Evolutionary conservation across 2,329 filamentous ascomycete species (phyloP).

Genomic region (Phaeoacremonium minimum): DNA sequence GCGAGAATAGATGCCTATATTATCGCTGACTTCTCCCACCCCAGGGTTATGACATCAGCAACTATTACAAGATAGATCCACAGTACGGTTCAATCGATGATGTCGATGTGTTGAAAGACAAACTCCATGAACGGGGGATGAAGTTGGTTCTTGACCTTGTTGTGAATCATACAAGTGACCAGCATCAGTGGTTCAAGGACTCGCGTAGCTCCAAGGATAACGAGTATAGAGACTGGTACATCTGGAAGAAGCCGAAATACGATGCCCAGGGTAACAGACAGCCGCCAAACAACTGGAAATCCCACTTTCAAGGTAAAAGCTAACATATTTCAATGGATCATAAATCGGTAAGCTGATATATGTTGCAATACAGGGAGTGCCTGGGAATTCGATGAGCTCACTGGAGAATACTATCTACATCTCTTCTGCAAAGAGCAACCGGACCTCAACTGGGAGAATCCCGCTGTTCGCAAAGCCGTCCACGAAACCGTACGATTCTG

Average conservation of each 20-base stretch:
- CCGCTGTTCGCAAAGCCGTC: conserved; percentile 58
- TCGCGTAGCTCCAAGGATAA: conserved; percentile 48
- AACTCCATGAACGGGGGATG: conserved; percentile 58
- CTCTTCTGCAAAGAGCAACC: conserved; percentile 69
- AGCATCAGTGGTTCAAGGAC: conserved; percentile 56
- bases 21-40: too few species aligned
- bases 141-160: conserved; percentile 70
- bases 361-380: conserved; percentile 33
- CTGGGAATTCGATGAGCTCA: conserved; percentile 45
- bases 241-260: conserved; percentile 58
- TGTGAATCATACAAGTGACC: conserved; percentile 63
- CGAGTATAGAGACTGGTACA: conserved; percentile 57
- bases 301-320: conserved; percentile 22
- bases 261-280: conserved; percentile 51
- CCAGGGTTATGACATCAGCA: conserved; percentile 65
- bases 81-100: conserved; percentile 65
- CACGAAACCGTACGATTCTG: conserved; percentile 70
- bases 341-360: too few species aligned
- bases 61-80: conserved; percentile 63
- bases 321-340: too few species aligned
- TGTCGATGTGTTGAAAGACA: conserved; percentile 40
- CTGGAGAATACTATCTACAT: conserved; percentile 55
- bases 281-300: conserved; percentile 58
- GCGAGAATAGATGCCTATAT: too few species aligned
- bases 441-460: conserved; percentile 75